Conservation (phyloP, 352 stramenopile genomes). For the Pythium angustatum region DNA sequence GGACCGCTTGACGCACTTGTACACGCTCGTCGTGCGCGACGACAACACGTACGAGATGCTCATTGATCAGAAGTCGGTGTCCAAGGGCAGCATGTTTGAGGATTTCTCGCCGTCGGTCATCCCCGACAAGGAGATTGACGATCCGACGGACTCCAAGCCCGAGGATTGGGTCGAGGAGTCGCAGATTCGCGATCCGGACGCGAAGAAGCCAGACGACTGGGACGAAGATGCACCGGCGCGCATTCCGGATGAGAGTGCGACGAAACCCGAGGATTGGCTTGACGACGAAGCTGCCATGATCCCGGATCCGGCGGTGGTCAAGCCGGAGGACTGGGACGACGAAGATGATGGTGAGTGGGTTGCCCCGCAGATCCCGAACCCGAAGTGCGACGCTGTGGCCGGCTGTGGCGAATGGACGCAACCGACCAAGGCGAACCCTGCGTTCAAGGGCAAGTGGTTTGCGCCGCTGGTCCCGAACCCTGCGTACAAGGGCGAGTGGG, state of each 20-base stretch:
- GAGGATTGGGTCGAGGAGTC: slow-evolving; percentile 91
- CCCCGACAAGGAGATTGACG: slow-evolving; percentile 91
- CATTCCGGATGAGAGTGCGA: slow-evolving; percentile 83
- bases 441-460: slow-evolving; percentile 93
- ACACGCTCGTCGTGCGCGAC: slow-evolving; percentile 90
- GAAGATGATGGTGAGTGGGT: slow-evolving; percentile 92
- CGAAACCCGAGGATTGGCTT: slow-evolving; percentile 91
- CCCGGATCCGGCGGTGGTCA: slow-evolving; percentile 69
- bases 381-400: slow-evolving; percentile 75
- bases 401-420: slow-evolving; percentile 92
- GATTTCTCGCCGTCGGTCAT: slow-evolving; percentile 86
- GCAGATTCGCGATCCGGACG: slow-evolving; percentile 87
- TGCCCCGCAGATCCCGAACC: slow-evolving; percentile 87
- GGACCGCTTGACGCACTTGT: slow-evolving; percentile 89
- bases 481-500: slow-evolving; percentile 91
- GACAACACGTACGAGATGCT: slow-evolving; percentile 92
- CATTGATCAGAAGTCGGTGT: slow-evolving; percentile 85
- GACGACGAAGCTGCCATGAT: slow-evolving; percentile 84
- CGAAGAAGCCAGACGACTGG: slow-evolving; percentile 91
- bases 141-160: slow-evolving; percentile 91
- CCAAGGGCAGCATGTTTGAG: slow-evolving; percentile 79
- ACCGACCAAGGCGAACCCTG: slow-evolving; percentile 88
- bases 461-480: slow-evolving; percentile 91
- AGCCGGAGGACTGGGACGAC: slow-evolving; percentile 95
- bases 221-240: slow-evolving; percentile 88